Evolutionary conservation across 2,329 filamentous ascomycete species (phyloP), one percentile per base, ranked within the genome.

Genomic region (Epichloe bromicola): DNA sequence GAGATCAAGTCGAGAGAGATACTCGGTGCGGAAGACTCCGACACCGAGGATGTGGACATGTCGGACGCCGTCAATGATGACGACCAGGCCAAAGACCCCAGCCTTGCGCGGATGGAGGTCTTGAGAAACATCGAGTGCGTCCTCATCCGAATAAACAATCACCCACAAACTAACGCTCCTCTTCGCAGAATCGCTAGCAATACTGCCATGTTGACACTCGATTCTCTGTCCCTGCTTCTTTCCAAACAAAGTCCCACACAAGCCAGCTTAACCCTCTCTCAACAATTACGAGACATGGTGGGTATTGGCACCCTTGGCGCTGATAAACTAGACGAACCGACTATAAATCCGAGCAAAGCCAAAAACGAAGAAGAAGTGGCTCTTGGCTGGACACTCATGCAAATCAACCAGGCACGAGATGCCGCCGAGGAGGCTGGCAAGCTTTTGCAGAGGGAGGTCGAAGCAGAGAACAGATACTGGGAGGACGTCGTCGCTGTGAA

Each of bases 401-500:
- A 83, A 44, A 80, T 95, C 57, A 82, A 86, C 59, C 78, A 79
- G 36, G 83, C 86, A 3, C 82, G 88, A 1, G 83, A 87, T 58
- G 82, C 83, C 37, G 77, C 95, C 20, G 70, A 88, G 14, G 76
- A 80, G 10, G 84, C 89, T 4, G 85, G 86, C 0, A 74, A 76
- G 26, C 77, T 87, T 40, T 69, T 98, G 12, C 79, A 88, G 58
- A 78, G 77, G 11, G 90, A 95, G 64, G 85, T 94, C 36, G 75
- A 79, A 10, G 79, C 81, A 33, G 93, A 98, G 70, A 83, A 83
- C 2, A 83, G 78, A 59, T 98, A 95, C 66, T 98, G 93, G 93
- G 78, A 85, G 51, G 85, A 95, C 59, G 78, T 97, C 2, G 71
- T 95, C 45, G 79, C 82, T 10, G 82, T 97, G 43, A 88, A 85